A percentile compares a stretch with the other conserved stretches of the same genome.
Evolutionary conservation across 176 grass and related monocot genomes (phyloP).

Genomic region (Paspalum vaginatum): DNA sequence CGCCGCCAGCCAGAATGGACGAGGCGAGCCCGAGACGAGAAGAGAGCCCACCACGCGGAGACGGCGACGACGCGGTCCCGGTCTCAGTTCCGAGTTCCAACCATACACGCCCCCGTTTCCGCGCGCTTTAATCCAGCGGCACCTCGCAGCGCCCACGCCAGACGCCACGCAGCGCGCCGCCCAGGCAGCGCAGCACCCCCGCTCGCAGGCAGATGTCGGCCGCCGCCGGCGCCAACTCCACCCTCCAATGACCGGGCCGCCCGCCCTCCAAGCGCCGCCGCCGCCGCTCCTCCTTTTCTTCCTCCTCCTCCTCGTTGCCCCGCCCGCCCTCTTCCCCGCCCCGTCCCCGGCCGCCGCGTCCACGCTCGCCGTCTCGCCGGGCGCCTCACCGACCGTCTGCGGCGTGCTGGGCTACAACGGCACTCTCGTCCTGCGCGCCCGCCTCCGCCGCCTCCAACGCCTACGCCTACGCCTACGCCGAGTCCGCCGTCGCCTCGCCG

Average conservation of each 20-base stretch:
- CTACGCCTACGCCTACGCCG: neutral
- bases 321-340: neutral
- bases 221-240: neutral
- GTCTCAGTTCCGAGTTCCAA: too few relatives aligned
- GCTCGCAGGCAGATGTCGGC: conserved; percentile 54
- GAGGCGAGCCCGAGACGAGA: too few relatives aligned
- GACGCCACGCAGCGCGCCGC: too few relatives aligned
- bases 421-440: conserved; percentile 40
- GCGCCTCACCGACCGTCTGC: conserved; percentile 44
- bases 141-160: too few relatives aligned
- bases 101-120: too few relatives aligned
- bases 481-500: neutral
- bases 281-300: fast-evolving
- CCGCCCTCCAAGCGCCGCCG: too few relatives aligned
- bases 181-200: neutral
- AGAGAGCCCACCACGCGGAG: too few relatives aligned
- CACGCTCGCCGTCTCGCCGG: conserved; percentile 65
- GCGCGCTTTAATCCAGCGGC: too few relatives aligned
- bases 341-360: conserved; percentile 35
- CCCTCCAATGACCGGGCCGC: conserved; percentile 36
- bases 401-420: conserved; percentile 34
- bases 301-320: conserved; percentile 17
- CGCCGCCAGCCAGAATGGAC: too few relatives aligned
- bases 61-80: too few relatives aligned
- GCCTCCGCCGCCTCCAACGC: neutral